phyloP scores from a whole-genome alignment of 2,329 filamentous ascomycete genomes.

The Apiospora marii region DNA sequence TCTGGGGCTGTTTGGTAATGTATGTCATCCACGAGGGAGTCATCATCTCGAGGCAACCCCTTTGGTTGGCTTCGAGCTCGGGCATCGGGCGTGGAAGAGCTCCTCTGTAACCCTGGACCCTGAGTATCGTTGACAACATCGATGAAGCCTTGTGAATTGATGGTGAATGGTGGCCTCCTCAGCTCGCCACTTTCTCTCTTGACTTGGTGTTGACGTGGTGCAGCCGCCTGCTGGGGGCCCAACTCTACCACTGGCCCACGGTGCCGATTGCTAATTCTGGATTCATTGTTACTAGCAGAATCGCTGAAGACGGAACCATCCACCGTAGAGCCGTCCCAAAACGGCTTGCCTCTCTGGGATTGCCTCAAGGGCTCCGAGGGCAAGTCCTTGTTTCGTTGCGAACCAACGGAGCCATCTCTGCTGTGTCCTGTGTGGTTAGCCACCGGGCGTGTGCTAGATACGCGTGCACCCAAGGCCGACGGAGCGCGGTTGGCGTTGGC shows the following conservation, averaged over 20 bases:
- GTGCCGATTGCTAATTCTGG: slow-evolving; percentile 35
- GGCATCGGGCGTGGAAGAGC: slow-evolving; percentile 18
- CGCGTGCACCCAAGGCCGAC: slow-evolving; percentile 32
- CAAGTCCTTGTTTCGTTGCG: slow-evolving; percentile 33
- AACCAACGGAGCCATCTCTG: slow-evolving; percentile 37
- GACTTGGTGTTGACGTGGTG: slow-evolving; percentile 36
- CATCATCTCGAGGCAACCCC: slow-evolving; percentile 23
- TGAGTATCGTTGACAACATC: slow-evolving; percentile 42
- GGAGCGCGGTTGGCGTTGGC: slow-evolving; percentile 39
- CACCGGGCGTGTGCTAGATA: slow-evolving; percentile 30
- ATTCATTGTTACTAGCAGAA: slow-evolving; percentile 42
- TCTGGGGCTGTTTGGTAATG: slow-evolving; percentile 25
- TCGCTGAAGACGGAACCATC: slow-evolving; percentile 45
- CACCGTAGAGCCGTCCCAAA: slow-evolving; percentile 45
- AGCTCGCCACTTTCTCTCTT: slow-evolving; percentile 33
- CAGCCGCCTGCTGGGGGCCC: slow-evolving; percentile 36
- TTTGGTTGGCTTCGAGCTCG: slow-evolving; percentile 19
- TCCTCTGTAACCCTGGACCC: slow-evolving; percentile 17
- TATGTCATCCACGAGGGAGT: slow-evolving; percentile 25
- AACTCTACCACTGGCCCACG: slow-evolving; percentile 24
- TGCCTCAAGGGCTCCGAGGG: slow-evolving; percentile 37
- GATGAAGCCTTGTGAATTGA: slow-evolving; percentile 41
- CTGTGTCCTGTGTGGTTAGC: slow-evolving; percentile 34
- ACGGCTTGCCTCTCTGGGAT: slow-evolving; percentile 34
- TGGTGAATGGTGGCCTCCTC: slow-evolving; percentile 37